A percentile compares a stretch with the other conserved stretches of the same genome.
phyloP scores from a whole-genome alignment of 2,329 filamentous ascomycete genomes.

The Xylariaceae sp. region DNA sequence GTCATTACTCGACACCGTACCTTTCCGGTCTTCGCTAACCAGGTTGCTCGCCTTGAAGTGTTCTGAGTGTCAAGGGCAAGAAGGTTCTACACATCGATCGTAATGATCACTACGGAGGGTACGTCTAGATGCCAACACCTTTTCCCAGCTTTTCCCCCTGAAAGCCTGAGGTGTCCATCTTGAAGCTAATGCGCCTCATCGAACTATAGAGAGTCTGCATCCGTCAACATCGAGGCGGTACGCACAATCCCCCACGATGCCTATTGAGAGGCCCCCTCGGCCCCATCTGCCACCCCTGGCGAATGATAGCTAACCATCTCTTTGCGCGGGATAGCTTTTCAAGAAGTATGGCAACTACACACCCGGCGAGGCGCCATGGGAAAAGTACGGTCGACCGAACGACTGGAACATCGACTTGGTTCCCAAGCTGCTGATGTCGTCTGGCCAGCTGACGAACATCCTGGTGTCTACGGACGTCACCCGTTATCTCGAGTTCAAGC shows the following conservation, averaged over 20 bases:
- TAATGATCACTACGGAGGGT: slow-evolving; percentile 98
- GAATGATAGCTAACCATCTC: slow-evolving; percentile 11
- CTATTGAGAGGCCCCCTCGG: slow-evolving; percentile 1
- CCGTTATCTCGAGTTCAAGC: slow-evolving; percentile 85
- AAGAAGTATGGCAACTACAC: slow-evolving; percentile 87
- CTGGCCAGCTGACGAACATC: slow-evolving; percentile 97
- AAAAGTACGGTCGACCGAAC: slow-evolving; percentile 92
- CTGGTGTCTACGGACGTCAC: slow-evolving; percentile 92
- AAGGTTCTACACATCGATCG: slow-evolving; percentile 99
- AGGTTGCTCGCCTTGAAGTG: slow-evolving; percentile 46
- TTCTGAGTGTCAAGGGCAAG: slow-evolving; percentile 96
- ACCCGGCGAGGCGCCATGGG: slow-evolving; percentile 84
- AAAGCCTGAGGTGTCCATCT: slow-evolving; percentile 23
- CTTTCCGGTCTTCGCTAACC: not conserved
- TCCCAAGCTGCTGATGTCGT: slow-evolving; percentile 97
- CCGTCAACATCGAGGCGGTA: slow-evolving; percentile 92
- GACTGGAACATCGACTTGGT: slow-evolving; percentile 99
- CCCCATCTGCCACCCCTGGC: slow-evolving; percentile 8
- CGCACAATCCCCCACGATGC: slow-evolving; percentile 27
- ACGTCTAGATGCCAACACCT: slow-evolving; percentile 35
- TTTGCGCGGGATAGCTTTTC: slow-evolving; percentile 55
- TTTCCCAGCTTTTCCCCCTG: slow-evolving; percentile 11
- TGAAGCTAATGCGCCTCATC: slow-evolving; percentile 19
- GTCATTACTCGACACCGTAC: slow-evolving; percentile 5
- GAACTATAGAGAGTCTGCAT: slow-evolving; percentile 74